phyloP scores from a whole-genome alignment of 148 eudicot genomes.

The Rhododendron griersonianum region DNA sequence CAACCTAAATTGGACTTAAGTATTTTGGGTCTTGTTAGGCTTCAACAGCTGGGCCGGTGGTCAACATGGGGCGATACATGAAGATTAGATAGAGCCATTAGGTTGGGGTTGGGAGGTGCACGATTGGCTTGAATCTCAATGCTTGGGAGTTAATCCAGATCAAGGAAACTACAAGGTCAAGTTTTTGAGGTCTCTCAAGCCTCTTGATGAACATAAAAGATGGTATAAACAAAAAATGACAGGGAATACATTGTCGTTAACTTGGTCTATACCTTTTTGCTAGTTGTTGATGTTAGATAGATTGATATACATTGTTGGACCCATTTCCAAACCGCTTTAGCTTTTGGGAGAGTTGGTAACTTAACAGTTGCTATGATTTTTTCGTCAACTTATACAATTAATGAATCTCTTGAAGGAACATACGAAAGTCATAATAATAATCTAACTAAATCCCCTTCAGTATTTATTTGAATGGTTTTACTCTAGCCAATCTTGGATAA shows the following conservation, averaged over 20 bases:
- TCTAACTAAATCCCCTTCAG: background rate
- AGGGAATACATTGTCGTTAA: background rate
- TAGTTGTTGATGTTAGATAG: too few species aligned
- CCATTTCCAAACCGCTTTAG: too few species aligned
- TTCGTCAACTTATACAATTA: background rate
- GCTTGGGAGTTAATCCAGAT: background rate
- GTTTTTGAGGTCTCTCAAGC: background rate
- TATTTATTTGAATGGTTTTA: background rate
- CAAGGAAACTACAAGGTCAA: background rate
- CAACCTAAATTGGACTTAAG: background rate
- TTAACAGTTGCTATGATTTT: background rate
- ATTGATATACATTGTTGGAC: too few species aligned
- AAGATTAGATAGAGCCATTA: background rate
- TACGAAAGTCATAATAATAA: background rate
- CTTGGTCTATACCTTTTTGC: background rate
- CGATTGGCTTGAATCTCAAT: background rate
- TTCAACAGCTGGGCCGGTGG: background rate
- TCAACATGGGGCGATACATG: background rate
- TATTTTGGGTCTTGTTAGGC: background rate
- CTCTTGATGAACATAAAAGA: constrained; percentile 2
- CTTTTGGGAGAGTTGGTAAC: too few species aligned
- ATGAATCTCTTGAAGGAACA: background rate
- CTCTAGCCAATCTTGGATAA: background rate
- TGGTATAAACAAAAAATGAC: background rate
- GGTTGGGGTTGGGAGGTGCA: background rate